Base-by-base conservation (phyloP, 176 grass and related monocot genomes). In the Musa itinerans region DNA sequence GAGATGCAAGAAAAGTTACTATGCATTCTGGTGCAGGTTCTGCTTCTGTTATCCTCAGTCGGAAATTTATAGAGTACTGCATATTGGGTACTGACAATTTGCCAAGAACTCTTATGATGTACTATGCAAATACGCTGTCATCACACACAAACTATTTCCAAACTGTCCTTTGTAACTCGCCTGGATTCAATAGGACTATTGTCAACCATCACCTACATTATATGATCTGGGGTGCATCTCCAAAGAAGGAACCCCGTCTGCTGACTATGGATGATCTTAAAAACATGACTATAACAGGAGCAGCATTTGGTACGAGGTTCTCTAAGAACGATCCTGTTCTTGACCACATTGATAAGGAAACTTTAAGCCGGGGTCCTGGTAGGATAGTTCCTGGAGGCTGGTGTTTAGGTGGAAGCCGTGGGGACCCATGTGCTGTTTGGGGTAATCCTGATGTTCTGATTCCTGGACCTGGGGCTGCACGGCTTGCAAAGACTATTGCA, bases 131-230 rank as follows among this genome's bases (percentile, higher is more conserved):
- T 84, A 86, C 85, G 68, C 78, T 80, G 8, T 69, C 92, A 72
- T 81, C 95, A 29, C 88, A 91, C 50, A 83, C 25, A 54, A 93
- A 91, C 74, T 93, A 93, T 84, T 98, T 93, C 84, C 95, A 98
- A 50, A 98, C 95, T 48, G 82, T 98, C 68, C 80, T 93, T 57
- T 98, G 95, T 76, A 98, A 98, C 50, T 91, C 90, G 22, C 90
- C 78, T 6, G 82, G 78, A 70, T 98, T 93, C 68, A 98, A 87
- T 52, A 84, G 65, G 79, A 98, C 88, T 54, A 83, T 91, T 53
- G 84, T 93, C 80, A 98, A 98, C 65, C 61, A 98, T 20, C 71
- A 91, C 71, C 84, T 98, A 69, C 95, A 86, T 80, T 89, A 87
- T 75, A 81, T 78, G 53, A 83, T 74, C 34, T 74, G 69, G 68